These are phyloP conservation scores for Cercospora brassicicola DNA, from an alignment of 2,329 filamentous ascomycete species.

Conservation along the genomic window DNA sequence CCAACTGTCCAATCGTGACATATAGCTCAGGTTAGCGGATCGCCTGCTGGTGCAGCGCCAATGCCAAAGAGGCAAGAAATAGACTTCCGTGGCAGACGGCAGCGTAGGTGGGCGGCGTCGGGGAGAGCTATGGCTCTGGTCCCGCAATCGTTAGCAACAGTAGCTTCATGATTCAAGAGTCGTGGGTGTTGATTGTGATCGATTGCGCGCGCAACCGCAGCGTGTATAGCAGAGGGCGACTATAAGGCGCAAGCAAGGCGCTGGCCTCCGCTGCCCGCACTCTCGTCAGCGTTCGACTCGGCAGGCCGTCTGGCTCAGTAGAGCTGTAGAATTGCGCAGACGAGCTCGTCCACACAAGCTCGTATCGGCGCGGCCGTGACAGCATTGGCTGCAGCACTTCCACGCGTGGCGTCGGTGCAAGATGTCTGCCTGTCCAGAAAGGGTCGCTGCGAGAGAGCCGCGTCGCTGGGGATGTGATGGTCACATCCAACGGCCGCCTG, in stretches of 20 bases:
- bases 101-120: neutral
- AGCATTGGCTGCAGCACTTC: neutral
- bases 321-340: neutral
- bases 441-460: neutral
- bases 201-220: neutral
- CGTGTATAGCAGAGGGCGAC: neutral
- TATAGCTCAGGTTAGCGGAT: slow-evolving; percentile 4
- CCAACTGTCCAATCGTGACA: slow-evolving; percentile 4
- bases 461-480: neutral
- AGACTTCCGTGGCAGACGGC: neutral
- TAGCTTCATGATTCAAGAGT: slow-evolving; percentile 6
- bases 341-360: neutral
- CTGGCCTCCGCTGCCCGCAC: neutral
- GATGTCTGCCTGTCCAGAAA: neutral
- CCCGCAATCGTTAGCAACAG: neutral
- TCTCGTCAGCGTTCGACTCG: neutral
- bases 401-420: neutral
- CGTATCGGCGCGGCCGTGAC: neutral
- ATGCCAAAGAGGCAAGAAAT: slow-evolving; percentile 7
- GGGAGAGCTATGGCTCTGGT: neutral
- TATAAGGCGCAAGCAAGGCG: neutral
- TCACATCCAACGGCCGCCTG: neutral
- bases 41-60: neutral
- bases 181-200: neutral
- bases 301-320: neutral